Base-by-base conservation (phyloP, 139 green algal species). In the Astrephomene gubernaculifera region DNA sequence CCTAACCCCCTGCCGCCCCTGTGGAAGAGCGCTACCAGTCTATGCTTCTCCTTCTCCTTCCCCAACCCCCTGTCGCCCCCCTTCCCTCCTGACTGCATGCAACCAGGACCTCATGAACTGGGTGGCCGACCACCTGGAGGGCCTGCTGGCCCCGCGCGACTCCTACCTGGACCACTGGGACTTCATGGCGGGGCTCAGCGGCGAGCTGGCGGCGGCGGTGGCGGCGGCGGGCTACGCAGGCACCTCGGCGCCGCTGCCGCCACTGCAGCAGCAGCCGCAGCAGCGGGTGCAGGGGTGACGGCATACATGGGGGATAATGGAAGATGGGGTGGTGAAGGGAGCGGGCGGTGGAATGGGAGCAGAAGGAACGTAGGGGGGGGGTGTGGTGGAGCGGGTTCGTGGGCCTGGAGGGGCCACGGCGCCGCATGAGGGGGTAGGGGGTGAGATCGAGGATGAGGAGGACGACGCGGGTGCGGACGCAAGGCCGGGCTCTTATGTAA, bases 61-160 rank as follows among this genome's bases (percentile, higher is more conserved):
- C 35, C n/a, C n/a, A n/a, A n/a, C n/a, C 65, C 36, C 65, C 35
- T 39, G 29, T 9, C 44, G 1, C 44, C 44, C 52, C 52, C 36
- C 38, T 12, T 1, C n/a, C n/a, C n/a, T n/a, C n/a, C n/a, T n/a
- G n/a, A n/a, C n/a, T n/a, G n/a, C n/a, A n/a, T n/a, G n/a, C n/a
- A n/a, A n/a, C 24, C 78, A 84, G 78, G 78, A 84, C 43, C 63
- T 84, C 17, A 84, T 84, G 78, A 74, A 84, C 41, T 84, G 78
- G 78, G 78, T 84, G 27, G 78, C 78, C 21, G 78, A 84, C 61
- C 43, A 84, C 33, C 78, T 84, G n/a, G 63, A 84, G n/a, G 49
- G 31, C 17, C 63, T 84, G 60, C 60, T 84, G 41, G 78, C 78
- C 0, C 61, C 78, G 19, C 44, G 67, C 43, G 78, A 84, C 43